A percentile compares a stretch with the other conserved stretches of the same genome.
Evolutionary conservation across 2,329 filamentous ascomycete species (phyloP).

Genomic region (Curvularia sp.): DNA sequence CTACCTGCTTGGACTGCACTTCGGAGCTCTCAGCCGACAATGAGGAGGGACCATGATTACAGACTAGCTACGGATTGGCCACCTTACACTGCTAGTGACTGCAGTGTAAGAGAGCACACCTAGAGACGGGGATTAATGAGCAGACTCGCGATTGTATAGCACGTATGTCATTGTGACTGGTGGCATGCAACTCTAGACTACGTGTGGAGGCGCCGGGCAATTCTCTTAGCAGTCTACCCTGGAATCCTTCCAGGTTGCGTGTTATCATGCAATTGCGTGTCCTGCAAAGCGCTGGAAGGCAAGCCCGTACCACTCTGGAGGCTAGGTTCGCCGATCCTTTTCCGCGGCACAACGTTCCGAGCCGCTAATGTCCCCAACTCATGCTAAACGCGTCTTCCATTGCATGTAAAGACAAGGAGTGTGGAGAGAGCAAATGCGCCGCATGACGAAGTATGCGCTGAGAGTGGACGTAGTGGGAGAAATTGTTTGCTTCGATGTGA

Average conservation of each 20-base stretch:
- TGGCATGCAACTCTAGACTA: not conserved
- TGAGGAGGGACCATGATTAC: not conserved
- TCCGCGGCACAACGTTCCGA: not conserved
- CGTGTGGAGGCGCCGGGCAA: not conserved
- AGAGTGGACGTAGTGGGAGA: not conserved
- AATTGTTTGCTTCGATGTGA: not conserved
- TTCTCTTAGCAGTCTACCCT: not conserved
- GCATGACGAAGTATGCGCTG: not conserved
- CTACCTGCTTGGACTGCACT: not conserved
- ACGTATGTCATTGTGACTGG: not conserved
- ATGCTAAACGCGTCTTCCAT: not conserved
- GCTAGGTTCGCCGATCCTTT: not conserved
- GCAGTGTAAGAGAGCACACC: not conserved
- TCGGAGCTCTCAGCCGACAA: not conserved
- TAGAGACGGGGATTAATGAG: not conserved
- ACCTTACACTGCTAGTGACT: constrained; percentile 1
- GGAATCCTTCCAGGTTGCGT: not conserved
- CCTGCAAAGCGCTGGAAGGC: not conserved
- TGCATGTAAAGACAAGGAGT: not conserved
- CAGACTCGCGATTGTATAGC: not conserved
- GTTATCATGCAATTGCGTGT: not conserved
- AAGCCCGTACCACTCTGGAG: not conserved
- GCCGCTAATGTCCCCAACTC: not conserved
- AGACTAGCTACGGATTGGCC: not conserved
- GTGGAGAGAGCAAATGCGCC: not conserved